Evolutionary conservation across 495 filamentous ascomycete genomes (phyloP).

Genomic region (Neurospora hispaniola): DNA sequence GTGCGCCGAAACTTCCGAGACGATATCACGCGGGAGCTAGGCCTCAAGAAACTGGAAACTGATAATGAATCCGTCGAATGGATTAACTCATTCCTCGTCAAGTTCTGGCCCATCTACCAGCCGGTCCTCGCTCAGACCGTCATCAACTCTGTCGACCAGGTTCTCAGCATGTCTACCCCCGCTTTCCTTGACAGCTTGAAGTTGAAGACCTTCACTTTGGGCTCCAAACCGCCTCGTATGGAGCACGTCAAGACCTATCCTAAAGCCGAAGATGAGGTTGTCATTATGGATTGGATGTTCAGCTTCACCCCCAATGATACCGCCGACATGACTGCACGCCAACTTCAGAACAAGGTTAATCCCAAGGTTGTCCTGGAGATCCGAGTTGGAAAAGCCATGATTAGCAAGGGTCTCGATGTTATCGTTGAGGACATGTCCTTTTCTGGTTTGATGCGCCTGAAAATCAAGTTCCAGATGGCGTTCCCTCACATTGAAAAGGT

Average conservation of each 20-base stretch:
- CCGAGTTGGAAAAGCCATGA: conserved; percentile 82
- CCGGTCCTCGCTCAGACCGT: conserved; percentile 87
- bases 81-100: conserved; percentile 98
- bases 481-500: conserved; percentile 92
- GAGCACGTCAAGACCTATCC: conserved; percentile 98
- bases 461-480: conserved; percentile 90
- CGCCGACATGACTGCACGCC: conserved; percentile 78
- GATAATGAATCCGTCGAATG: conserved; percentile 93
- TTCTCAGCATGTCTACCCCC: conserved; percentile 82
- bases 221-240: conserved; percentile 87
- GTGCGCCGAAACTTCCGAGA: conserved; percentile 94
- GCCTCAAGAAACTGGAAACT: conserved; percentile 77
- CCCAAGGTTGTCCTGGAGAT: conserved; percentile 94
- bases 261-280: conserved; percentile 86
- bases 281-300: conserved; percentile 99
- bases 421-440: conserved; percentile 98
- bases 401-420: conserved; percentile 92
- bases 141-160: conserved; percentile 88
- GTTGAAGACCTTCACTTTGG: conserved; percentile 82
- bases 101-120: conserved; percentile 98
- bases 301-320: conserved; percentile 96
- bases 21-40: conserved; percentile 87
- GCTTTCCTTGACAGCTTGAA: conserved; percentile 88
- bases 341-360: conserved; percentile 90
- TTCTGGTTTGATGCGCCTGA: conserved; percentile 86